Evolutionary conservation across 306 rosid species (phyloP).

Genomic region (Lathyrus oleraceus): DNA sequence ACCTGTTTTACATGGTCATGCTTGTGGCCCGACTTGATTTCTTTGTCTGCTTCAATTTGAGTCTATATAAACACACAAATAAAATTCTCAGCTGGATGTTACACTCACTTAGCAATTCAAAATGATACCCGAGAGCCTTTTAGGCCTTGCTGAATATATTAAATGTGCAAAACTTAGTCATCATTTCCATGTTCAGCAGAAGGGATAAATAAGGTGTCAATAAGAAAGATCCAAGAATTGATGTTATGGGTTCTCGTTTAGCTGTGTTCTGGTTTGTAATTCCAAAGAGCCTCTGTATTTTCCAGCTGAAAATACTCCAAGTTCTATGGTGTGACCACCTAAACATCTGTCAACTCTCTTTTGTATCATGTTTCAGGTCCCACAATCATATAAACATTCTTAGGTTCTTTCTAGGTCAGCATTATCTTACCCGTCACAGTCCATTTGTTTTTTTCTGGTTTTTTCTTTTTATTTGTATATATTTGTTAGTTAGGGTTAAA

Average conservation of each 20-base stretch:
- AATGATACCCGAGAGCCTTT: conserved; percentile 37
- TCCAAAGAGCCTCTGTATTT: not conserved
- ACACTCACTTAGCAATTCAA: not conserved
- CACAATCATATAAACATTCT: conserved; percentile 5
- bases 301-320: conserved; percentile 6
- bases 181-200: conserved; percentile 13
- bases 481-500: conserved; percentile 10
- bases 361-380: conserved; percentile 31
- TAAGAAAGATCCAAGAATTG: conserved; percentile 1
- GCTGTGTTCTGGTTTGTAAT: conserved; percentile 7
- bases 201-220: not conserved
- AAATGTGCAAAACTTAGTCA: conserved; percentile 18
- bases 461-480: conserved; percentile 2
- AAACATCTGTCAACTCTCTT: conserved; percentile 12
- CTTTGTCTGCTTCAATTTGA: not conserved
- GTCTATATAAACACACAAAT: not conserved
- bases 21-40: not conserved
- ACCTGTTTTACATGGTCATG: not conserved
- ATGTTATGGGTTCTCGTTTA: conserved; percentile 23
- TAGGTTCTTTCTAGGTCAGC: conserved; percentile 23
- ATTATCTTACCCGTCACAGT: conserved; percentile 7
- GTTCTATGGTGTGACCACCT: conserved; percentile 10
- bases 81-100: not conserved
- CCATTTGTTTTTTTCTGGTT: not conserved
- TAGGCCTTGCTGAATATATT: conserved; percentile 23